Evolutionary conservation across 2,329 filamentous ascomycete genomes (phyloP), one percentile per base, ranked within the genome.

Genomic region (Microascus cirrosus): DNA sequence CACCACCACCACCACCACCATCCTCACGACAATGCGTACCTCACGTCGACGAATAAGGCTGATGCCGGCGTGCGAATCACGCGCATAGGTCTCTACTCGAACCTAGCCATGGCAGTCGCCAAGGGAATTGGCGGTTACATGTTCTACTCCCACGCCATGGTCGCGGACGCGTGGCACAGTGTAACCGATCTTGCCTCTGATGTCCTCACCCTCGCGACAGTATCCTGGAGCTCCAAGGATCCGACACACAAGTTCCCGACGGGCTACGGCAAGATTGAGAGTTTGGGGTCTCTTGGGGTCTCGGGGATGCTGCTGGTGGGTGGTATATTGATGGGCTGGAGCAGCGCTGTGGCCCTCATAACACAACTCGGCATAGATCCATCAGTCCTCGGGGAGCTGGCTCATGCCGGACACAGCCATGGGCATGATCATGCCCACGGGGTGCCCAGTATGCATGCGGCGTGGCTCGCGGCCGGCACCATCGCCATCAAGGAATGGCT

Each of bases 181-280:
- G 80, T 97, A 63, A 95, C 93, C 54, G 94, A 99, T 72, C 82
- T 99, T 59, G 90, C 95, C 60, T 96, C 92, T 57, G 94, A 99
- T 71, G 81, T 99, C 65, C 84, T 96, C 70, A 99, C 94, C 1
- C 81, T 99, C 22, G 89, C 90, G 18, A 99, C 94, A 11, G 92
- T 99, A 53, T 93, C 92, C 22, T 96, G 89, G 85, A 95, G 92
- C 60, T 74, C 97, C 60, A 90, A 88, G 65, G 86, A 90, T 6
- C 91, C 94, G 0, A 90, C 89, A 12, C 81, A 87, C 58, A 82
- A 82, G 48, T 99, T 96, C 68, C 94, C 94, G 2, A 84, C 85
- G 65, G 94, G 94, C 1, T 99, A 95, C 69, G 94, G 94, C 68
- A 99, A 99, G 76, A 83, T 99, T n/a, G 94, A 99, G 77, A 96